Evolutionary conservation across 257 asterid genomes (phyloP), one percentile per base, ranked within the genome.

Genomic region (Solanum sitiens): DNA sequence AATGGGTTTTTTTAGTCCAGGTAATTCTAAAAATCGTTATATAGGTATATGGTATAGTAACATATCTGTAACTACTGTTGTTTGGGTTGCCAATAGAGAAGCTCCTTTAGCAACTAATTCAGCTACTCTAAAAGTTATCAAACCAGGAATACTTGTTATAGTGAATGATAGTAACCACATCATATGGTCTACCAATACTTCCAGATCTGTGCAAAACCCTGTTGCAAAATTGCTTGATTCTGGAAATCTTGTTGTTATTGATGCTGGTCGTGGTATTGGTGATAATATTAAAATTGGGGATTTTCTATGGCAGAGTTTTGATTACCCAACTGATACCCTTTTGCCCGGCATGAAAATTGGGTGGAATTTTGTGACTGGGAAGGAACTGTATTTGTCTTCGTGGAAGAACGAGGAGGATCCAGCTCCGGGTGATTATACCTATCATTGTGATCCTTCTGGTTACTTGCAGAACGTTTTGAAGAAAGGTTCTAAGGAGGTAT

Each of bases 351-450:
- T 88, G 90, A 80, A 77, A 71, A 2, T 56, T 1, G 91, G 90
- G 25, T 18, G 18, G 65, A 86, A 83, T 79, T 50, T 85, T 10
- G 83, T 47, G 1, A 85, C 90, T 23, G 89, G 91, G 2, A 27
- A 59, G 21, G 86, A 77, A 30, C 70, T 25, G n/a, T 63, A 89
- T 9, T 30, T 92, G 44, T 91, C 90, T 0, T 90, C 95, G 3
- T 91, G 95, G 95, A 91, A 50, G 86, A 82, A 39, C 4, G 25
- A 33, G 16, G 91, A 91, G 4, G 94, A 93, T 56, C 95, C 94
- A 33, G 91, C 94, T 8, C 86, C 88, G 4, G 94, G 94, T 27
- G 92, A 91, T 4, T 90, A 75, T 39, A 39, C 86, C 2, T 16
- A 8, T 30, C 86, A 71, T 87, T 86, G 92, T 9, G 90, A 87